phyloP scores from a whole-genome alignment of 116 monocot genomes.

The Posidonia oceanica region DNA sequence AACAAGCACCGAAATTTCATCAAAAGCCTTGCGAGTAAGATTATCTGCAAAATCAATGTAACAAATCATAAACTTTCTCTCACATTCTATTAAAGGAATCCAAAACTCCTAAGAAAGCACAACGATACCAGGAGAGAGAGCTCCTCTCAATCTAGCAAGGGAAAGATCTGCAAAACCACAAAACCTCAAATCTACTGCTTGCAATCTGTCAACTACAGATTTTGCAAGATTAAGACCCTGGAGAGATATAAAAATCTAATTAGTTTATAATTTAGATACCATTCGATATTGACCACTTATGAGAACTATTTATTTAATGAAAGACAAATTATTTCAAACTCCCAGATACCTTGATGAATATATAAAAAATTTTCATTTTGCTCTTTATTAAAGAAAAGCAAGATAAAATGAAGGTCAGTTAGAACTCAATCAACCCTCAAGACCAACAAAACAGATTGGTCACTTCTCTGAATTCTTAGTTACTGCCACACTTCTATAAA shows the following conservation, averaged over 20 bases:
- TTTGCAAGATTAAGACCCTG: conserved; percentile 83
- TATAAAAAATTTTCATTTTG: no score
- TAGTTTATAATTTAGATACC: no score
- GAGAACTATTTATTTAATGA: background rate
- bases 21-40: conserved; percentile 60
- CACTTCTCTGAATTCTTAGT: no score
- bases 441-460: no score
- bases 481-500: no score
- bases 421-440: no score
- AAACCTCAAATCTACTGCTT: conserved; percentile 80
- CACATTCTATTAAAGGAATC: background rate
- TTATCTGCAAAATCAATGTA: conserved; percentile 12
- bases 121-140: conserved; percentile 61
- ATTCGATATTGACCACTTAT: no score
- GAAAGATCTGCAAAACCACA: conserved; percentile 75
- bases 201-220: conserved; percentile 72
- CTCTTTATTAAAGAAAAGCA: no score
- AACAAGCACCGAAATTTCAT: conserved; percentile 71
- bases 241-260: conserved; percentile 9
- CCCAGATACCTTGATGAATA: background rate
- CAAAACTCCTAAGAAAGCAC: background rate
- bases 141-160: conserved; percentile 93
- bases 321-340: background rate
- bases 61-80: background rate
- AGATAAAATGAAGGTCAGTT: no score